Evolutionary conservation across 2,329 filamentous ascomycete species (phyloP).

Genomic region (Colletotrichum tabaci): DNA sequence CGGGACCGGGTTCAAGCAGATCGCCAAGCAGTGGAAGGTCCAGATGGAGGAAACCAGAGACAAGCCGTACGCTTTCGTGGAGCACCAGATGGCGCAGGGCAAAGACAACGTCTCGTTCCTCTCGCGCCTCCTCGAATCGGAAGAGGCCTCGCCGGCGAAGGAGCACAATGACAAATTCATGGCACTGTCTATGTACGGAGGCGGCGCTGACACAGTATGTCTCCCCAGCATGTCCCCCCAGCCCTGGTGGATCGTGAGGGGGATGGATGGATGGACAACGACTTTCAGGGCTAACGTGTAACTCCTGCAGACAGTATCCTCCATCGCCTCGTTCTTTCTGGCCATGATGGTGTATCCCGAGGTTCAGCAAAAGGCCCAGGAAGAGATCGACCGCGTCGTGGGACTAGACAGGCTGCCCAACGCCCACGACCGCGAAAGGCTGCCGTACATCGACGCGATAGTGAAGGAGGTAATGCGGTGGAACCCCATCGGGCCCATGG

Average conservation of each 20-base stretch:
- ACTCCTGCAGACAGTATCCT: slow-evolving; percentile 47
- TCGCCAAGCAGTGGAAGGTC: slow-evolving; percentile 29
- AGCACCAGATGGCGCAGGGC: slow-evolving; percentile 37
- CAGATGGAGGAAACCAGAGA: slow-evolving; percentile 25
- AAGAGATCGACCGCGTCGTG: slow-evolving; percentile 67
- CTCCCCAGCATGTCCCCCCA: background rate
- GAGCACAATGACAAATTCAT: slow-evolving; percentile 33
- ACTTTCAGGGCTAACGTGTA: background rate
- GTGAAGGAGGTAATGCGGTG: slow-evolving; percentile 71
- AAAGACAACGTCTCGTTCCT: slow-evolving; percentile 34
- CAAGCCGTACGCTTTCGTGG: slow-evolving; percentile 47
- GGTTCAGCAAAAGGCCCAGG: slow-evolving; percentile 61
- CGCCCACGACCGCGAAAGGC: slow-evolving; percentile 61
- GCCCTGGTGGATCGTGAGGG: too few relatives aligned
- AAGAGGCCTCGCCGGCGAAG: slow-evolving; percentile 10
- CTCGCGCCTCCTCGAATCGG: slow-evolving; percentile 11
- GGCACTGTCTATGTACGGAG: slow-evolving; percentile 36
- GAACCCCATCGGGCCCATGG: slow-evolving; percentile 66
- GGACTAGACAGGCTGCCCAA: slow-evolving; percentile 62
- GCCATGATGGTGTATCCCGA: slow-evolving; percentile 64
- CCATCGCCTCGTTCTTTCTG: slow-evolving; percentile 60
- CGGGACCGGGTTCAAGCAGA: slow-evolving; percentile 39
- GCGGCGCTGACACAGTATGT: slow-evolving; percentile 43
- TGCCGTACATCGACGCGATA: slow-evolving; percentile 69
- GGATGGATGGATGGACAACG: too few relatives aligned